Evolutionary conservation across 169 alveolate species (phyloP), one percentile per base, ranked within the genome.

Genomic region (Cytauxzoon felis): DNA sequence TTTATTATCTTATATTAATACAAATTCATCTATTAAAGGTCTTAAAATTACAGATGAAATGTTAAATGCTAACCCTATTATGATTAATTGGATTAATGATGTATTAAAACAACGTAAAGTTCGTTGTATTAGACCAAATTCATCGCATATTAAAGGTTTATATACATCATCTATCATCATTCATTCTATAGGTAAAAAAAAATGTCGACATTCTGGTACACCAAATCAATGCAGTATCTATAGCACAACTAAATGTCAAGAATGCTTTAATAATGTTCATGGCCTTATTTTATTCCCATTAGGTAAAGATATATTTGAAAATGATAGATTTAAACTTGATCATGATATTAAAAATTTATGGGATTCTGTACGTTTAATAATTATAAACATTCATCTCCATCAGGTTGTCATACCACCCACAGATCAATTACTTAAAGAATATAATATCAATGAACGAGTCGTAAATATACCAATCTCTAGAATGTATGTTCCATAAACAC

Each of bases 251-350:
- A 83, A 83, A 57, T 83, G 90, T 72, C 42, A 41, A 32, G 88
- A 79, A 43, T 83, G 90, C 72, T 30, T 38, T 33, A 51, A 54
- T 38, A 83, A 83, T 57, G 57, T 83, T 34, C 27, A 33, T 11
- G 90, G 81, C 32, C n/a, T 83, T 5, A 53, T 82, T 27, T 78
- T 83, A 32, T 83, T 72, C 54, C 91, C 90, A 0, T 76, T 83
- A 19, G 90, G 90, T 47, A 81, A 83, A 34, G 80, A 64, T 38
- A 41, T 32, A 47, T 81, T 23, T 52, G 90, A 83, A 52, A 60
- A 71, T 16, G 90, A 85, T 29, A 87, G 90, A 21, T 48, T 51
- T 30, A 63, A 73, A 51, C 61, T 83, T 27, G 90, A 81, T 51
- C 76, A 72, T 30, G 90, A 83, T 34, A 64, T 83, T 26, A 83